Percentiles rank a stretch among this genome's conserved stretches.
phyloP scores from a whole-genome alignment of 345 rosid species.

The Excoecaria agallocha region DNA sequence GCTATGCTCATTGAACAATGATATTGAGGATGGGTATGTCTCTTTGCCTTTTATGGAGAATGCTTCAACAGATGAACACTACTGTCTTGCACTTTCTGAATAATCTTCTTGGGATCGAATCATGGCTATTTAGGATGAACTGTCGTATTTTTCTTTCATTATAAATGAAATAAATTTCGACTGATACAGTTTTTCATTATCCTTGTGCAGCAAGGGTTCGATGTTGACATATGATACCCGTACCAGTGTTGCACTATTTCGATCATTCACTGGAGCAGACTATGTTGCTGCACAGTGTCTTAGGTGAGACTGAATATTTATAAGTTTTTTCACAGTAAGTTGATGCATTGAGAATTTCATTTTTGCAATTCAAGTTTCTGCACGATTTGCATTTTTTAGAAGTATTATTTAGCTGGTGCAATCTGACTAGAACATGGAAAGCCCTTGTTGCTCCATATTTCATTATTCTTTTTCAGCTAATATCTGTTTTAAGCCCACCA shows the following conservation, averaged over 20 bases:
- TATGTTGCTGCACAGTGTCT: slow-evolving; percentile 72
- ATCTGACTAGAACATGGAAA: background rate
- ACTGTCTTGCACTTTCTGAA: background rate
- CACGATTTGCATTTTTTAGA: background rate
- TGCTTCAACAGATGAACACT: background rate
- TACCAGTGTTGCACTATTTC: slow-evolving; percentile 61
- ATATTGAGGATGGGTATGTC: slow-evolving; percentile 68
- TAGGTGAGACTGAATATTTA: slow-evolving; percentile 40
- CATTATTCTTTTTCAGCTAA: background rate
- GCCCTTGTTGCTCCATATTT: background rate
- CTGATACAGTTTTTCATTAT: slow-evolving; percentile 14
- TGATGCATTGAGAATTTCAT: slow-evolving; percentile 8
- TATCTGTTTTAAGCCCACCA: background rate
- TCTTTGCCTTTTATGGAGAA: slow-evolving; percentile 6
- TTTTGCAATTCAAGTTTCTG: slow-evolving; percentile 2
- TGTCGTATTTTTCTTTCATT: background rate
- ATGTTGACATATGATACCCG: slow-evolving; percentile 64
- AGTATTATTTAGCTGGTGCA: background rate
- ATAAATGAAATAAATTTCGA: slow-evolving; percentile 3
- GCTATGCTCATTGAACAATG: slow-evolving; percentile 42
- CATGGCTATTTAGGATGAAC: background rate
- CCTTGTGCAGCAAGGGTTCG: slow-evolving; percentile 51
- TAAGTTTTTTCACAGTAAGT: background rate
- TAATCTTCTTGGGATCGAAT: background rate
- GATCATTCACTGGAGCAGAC: slow-evolving; percentile 74